phyloP scores from a whole-genome alignment of 345 rosid species.

The Brassica cretica region DNA sequence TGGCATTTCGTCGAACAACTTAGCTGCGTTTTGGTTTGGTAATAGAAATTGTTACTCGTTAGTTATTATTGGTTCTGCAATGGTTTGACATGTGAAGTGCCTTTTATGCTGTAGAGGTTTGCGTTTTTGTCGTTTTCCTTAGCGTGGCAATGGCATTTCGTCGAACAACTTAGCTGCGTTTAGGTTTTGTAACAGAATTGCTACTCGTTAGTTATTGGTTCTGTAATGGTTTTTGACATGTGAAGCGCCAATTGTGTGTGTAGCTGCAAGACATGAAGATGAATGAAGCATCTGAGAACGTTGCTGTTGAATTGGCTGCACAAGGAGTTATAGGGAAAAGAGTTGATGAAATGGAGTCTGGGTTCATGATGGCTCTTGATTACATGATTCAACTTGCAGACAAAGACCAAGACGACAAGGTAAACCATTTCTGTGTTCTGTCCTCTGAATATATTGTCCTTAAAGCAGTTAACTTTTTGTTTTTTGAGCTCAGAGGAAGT shows the following conservation, averaged over 20 bases:
- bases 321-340: constrained; percentile 2
- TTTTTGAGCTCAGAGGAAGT: background rate
- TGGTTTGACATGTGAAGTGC: background rate
- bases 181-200: background rate
- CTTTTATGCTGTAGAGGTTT: too few relatives aligned
- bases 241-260: background rate
- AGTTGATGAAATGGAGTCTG: background rate
- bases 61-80: background rate
- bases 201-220: background rate
- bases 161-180: background rate
- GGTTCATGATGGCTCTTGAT: constrained; percentile 1
- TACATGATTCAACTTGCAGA: background rate
- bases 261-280: background rate
- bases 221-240: background rate
- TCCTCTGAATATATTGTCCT: background rate
- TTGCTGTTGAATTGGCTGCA: background rate
- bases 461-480: background rate
- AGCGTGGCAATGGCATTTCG: background rate
- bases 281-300: background rate
- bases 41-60: too few relatives aligned
- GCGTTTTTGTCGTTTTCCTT: background rate
- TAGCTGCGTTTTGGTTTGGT: background rate
- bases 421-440: background rate
- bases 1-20: background rate
- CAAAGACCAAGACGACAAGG: background rate